Percentiles rank a stretch among this genome's conserved stretches.
Evolutionary conservation across 2,329 filamentous ascomycete genomes (phyloP).

Genomic region (Colletotrichum destructivum): DNA sequence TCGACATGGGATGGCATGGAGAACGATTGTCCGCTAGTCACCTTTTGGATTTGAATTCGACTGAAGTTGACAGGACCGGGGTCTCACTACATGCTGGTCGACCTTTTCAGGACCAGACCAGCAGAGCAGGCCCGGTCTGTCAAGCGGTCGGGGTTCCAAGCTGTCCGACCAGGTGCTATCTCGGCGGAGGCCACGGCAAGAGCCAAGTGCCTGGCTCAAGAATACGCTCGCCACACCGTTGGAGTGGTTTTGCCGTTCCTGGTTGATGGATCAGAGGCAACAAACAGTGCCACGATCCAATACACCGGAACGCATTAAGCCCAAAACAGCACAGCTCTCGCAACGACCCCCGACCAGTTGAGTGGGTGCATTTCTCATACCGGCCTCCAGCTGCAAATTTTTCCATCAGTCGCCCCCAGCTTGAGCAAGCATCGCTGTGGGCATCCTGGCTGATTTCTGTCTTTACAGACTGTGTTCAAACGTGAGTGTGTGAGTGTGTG

Average conservation of each 20-base stretch:
- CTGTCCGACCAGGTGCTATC: constrained; percentile 31
- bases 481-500: background rate
- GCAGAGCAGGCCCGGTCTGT: constrained; percentile 30
- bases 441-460: constrained; percentile 4
- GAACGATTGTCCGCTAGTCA: constrained; percentile 40
- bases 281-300: constrained; percentile 40
- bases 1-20: constrained; percentile 41
- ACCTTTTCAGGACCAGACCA: constrained; percentile 35
- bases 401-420: constrained; percentile 17
- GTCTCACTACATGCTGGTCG: constrained; percentile 31
- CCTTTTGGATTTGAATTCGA: constrained; percentile 36
- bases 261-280: constrained; percentile 31
- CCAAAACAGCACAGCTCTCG: constrained; percentile 35
- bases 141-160: constrained; percentile 31
- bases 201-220: constrained; percentile 42
- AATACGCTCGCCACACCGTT: constrained; percentile 41
- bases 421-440: constrained; percentile 7
- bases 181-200: constrained; percentile 35
- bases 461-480: background rate
- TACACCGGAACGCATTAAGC: constrained; percentile 40
- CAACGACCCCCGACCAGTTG: constrained; percentile 25
- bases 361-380: constrained; percentile 18
- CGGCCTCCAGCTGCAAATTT: constrained; percentile 25
- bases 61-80: constrained; percentile 28
- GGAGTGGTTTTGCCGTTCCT: constrained; percentile 42